Conservation (phyloP, 2,329 filamentous ascomycete species). For the Ophiostoma populinum region DNA sequence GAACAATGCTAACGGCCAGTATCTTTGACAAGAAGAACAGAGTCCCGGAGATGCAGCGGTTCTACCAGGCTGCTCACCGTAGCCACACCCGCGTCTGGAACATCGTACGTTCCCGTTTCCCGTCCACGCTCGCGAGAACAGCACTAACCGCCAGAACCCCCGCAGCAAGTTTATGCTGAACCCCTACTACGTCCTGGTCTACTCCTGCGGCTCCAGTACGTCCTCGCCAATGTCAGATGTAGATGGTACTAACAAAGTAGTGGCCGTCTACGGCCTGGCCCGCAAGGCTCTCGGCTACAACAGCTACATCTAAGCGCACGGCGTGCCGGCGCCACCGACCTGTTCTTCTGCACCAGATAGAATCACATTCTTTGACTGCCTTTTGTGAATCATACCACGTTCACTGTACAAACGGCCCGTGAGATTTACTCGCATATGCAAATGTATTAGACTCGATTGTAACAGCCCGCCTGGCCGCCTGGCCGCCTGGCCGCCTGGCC, state of each 20-base stretch:
- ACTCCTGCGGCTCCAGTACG: slow-evolving; percentile 41
- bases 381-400: no score
- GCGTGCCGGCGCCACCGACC: neutral
- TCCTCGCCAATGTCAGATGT: neutral
- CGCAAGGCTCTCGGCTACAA: slow-evolving; percentile 64
- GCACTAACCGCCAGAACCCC: slow-evolving; percentile 31
- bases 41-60: slow-evolving; percentile 56
- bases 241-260: slow-evolving; percentile 23
- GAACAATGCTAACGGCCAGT: slow-evolving; percentile 24
- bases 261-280: slow-evolving; percentile 51
- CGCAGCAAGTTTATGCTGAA: slow-evolving; percentile 48
- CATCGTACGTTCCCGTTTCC: slow-evolving; percentile 46
- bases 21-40: slow-evolving; percentile 58
- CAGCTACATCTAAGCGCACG: slow-evolving; percentile 40
- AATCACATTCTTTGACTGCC: neutral
- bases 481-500: no score
- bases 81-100: slow-evolving; percentile 54
- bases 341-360: no score
- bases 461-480: no score
- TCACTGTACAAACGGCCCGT: no score
- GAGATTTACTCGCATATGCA: no score
- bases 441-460: no score
- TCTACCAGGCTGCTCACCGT: slow-evolving; percentile 59
- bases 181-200: slow-evolving; percentile 50
- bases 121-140: slow-evolving; percentile 10